Percentiles rank a stretch among this genome's conserved stretches.
Evolutionary conservation across 768 basidiomycete species (phyloP).

Genomic region (Mycena chlorophos): DNA sequence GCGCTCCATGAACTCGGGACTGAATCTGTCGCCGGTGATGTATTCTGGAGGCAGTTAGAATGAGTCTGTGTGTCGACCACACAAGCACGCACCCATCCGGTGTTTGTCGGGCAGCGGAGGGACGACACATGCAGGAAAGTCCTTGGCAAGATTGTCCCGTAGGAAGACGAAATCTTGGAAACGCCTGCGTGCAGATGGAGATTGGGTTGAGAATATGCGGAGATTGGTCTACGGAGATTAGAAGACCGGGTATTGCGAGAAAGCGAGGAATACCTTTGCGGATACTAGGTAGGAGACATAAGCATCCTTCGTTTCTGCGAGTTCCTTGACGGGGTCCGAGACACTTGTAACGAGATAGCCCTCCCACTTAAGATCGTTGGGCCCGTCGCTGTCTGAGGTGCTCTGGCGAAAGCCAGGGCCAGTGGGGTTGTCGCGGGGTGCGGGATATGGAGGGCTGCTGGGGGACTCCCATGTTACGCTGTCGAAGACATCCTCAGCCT

Average conservation of each 20-base stretch:
- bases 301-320: slow-evolving; percentile 95
- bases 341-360: slow-evolving; percentile 81
- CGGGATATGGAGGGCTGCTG: slow-evolving; percentile 52
- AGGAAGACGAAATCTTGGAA: slow-evolving; percentile 98
- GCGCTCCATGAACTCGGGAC: slow-evolving; percentile 95
- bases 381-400: slow-evolving; percentile 69
- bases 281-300: slow-evolving; percentile 93
- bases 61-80: neutral
- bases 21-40: slow-evolving; percentile 95
- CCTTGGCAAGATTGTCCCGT: slow-evolving; percentile 79
- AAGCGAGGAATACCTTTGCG: slow-evolving; percentile 63
- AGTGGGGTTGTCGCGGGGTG: slow-evolving; percentile 40
- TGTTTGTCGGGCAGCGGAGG: slow-evolving; percentile 97
- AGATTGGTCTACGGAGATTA: slow-evolving; percentile 72
- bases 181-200: slow-evolving; percentile 77
- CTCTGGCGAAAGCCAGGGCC: slow-evolving; percentile 84
- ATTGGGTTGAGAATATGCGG: slow-evolving; percentile 75
- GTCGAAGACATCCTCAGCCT: slow-evolving; percentile 89
- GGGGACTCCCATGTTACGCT: slow-evolving; percentile 89
- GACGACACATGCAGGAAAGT: slow-evolving; percentile 98
- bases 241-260: slow-evolving; percentile 14
- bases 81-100: slow-evolving; percentile 69
- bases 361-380: slow-evolving; percentile 89
- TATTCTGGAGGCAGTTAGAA: slow-evolving; percentile 64
- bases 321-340: slow-evolving; percentile 91